A percentile compares a stretch with the other conserved stretches of the same genome.
Conservation (phyloP, 2,329 filamentous ascomycete genomes). For the Tolypocladium capitatum region DNA sequence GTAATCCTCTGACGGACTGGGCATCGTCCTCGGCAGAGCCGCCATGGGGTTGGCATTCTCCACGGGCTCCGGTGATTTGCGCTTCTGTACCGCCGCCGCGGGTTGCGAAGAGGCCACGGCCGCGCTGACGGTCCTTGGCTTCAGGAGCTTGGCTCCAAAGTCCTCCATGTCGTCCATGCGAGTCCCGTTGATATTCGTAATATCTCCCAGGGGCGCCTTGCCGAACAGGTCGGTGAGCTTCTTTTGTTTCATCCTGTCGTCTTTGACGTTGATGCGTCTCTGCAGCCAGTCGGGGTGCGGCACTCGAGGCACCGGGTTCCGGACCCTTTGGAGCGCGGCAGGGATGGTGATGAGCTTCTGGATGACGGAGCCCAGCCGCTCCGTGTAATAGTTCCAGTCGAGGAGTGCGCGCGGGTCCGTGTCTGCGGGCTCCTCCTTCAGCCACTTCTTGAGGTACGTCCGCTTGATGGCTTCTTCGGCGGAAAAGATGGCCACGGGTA, state of each 20-base stretch:
- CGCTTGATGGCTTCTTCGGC: conserved; percentile 80
- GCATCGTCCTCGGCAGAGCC: conserved; percentile 70
- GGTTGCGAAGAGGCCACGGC: conserved; percentile 43
- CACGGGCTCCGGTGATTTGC: conserved; percentile 58
- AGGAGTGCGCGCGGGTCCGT: conserved; percentile 83
- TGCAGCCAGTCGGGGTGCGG: conserved; percentile 95
- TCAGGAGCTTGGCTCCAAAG: conserved; percentile 56
- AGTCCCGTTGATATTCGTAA: conserved; percentile 48
- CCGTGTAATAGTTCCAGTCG: conserved; percentile 95
- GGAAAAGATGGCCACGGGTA: conserved; percentile 95
- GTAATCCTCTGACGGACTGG: conserved; percentile 75
- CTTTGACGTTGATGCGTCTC: conserved; percentile 82
- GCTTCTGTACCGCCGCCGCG: conserved; percentile 42
- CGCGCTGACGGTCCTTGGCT: conserved; percentile 45
- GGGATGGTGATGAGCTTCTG: conserved; percentile 99
- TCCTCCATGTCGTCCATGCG: conserved; percentile 65
- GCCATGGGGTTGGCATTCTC: conserved; percentile 67
- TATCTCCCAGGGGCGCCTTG: conserved; percentile 58
- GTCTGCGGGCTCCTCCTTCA: conserved; percentile 81
- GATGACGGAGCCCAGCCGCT: conserved; percentile 90
- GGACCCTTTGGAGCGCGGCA: conserved; percentile 85
- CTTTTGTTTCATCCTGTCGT: conserved; percentile 96
- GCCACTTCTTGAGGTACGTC: conserved; percentile 84
- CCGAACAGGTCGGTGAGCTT: conserved; percentile 91
- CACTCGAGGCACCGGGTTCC: conserved; percentile 87